Evolutionary conservation across 441 rosid genomes (phyloP).

Genomic region (Francoa sonchifolia): DNA sequence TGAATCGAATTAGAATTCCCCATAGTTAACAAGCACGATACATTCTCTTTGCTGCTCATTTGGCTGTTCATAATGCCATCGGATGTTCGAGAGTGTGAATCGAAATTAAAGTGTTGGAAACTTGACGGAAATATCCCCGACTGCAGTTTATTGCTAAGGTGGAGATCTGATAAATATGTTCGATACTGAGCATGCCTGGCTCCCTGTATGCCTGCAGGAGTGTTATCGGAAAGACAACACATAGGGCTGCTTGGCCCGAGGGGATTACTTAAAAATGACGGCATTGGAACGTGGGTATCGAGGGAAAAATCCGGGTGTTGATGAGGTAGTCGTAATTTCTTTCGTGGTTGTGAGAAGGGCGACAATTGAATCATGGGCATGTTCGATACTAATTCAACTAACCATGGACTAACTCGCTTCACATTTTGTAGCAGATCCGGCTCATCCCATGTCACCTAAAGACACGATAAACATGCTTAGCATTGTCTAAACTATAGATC

Average conservation of each 20-base stretch:
- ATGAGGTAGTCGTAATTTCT: slow-evolving; percentile 70
- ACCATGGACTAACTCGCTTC: slow-evolving; percentile 89
- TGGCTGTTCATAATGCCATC: slow-evolving; percentile 22
- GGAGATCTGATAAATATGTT: slow-evolving; percentile 57
- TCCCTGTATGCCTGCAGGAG: slow-evolving; percentile 99
- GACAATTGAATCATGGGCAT: slow-evolving; percentile 55
- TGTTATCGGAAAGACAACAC: slow-evolving; percentile 48
- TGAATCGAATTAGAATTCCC: slow-evolving; percentile 43
- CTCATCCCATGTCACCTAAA: slow-evolving; percentile 92
- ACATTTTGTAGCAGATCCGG: slow-evolving; percentile 92
- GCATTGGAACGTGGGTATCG: slow-evolving; percentile 48
- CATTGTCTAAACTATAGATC: not conserved
- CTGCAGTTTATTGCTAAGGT: slow-evolving; percentile 53
- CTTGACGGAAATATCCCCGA: slow-evolving; percentile 43
- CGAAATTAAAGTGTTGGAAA: slow-evolving; percentile 35
- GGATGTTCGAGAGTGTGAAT: slow-evolving; percentile 28
- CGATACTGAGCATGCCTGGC: slow-evolving; percentile 97
- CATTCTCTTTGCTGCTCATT: slow-evolving; percentile 28
- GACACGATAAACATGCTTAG: not conserved
- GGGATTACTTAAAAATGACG: slow-evolving; percentile 51
- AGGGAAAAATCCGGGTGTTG: slow-evolving; percentile 45
- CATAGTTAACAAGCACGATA: slow-evolving; percentile 67
- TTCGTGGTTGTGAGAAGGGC: slow-evolving; percentile 72
- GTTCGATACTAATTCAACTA: slow-evolving; percentile 72
- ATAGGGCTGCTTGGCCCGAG: slow-evolving; percentile 45